These are phyloP conservation scores for Naumovozyma baii DNA, from an alignment of 805 yeast genomes.

Conservation along the genomic window DNA sequence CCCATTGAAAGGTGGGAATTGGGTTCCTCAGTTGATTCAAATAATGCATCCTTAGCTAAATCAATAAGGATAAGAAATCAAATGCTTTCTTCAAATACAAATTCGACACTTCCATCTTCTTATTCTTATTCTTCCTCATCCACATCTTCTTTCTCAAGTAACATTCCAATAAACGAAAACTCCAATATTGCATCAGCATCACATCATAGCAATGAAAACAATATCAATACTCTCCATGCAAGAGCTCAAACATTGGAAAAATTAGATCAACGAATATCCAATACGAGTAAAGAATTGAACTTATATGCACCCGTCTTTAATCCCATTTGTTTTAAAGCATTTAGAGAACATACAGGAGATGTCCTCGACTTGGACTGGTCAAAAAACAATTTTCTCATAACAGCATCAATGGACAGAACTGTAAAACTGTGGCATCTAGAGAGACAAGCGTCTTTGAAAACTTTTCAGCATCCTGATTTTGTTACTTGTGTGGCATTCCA, in stretches of 20 bases:
- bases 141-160: neutral
- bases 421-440: constrained; percentile 82
- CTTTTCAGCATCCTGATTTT: constrained; percentile 65
- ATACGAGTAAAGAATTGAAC: constrained; percentile 4
- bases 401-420: constrained; percentile 79
- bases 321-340: constrained; percentile 51
- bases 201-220: neutral
- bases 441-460: constrained; percentile 48
- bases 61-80: constrained; percentile 3
- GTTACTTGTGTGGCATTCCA: constrained; percentile 76
- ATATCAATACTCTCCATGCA: neutral
- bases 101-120: neutral
- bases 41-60: constrained; percentile 4
- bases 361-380: constrained; percentile 81
- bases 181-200: neutral
- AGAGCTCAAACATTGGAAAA: neutral
- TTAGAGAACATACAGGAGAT: constrained; percentile 59
- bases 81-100: neutral
- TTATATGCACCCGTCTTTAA: constrained; percentile 72
- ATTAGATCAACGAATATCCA: neutral
- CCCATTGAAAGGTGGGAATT: constrained; percentile 54
- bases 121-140: neutral
- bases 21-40: constrained; percentile 15
- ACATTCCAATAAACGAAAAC: neutral
- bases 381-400: constrained; percentile 65